Evolutionary conservation across 2,329 filamentous ascomycete genomes (phyloP).

Genomic region (Endothia cerciana): DNA sequence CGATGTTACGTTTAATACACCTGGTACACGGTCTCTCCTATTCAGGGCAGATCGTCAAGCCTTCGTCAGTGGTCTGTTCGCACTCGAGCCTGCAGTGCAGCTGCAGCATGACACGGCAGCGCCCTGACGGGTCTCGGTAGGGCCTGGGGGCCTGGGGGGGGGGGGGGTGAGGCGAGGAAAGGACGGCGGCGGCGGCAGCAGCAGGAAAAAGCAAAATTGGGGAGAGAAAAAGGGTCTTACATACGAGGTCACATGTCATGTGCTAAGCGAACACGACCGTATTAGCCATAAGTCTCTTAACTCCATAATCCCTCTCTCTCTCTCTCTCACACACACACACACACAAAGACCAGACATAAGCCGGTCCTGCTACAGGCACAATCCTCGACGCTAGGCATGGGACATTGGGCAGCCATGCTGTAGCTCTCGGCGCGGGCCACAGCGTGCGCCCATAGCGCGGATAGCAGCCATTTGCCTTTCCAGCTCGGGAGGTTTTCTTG

Average conservation of each 20-base stretch:
- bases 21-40: conserved; percentile 95
- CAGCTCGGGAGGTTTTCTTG: conserved; percentile 31
- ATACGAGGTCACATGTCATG: conserved; percentile 92
- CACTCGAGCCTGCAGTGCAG: conserved; percentile 33
- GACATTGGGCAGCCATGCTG: conserved; percentile 19
- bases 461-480: conserved; percentile 31
- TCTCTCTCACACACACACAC: too few relatives aligned
- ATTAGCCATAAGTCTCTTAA: conserved; percentile 48
- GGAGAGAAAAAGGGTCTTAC: conserved; percentile 46
- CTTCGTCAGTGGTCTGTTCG: conserved; percentile 42
- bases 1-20: conserved; percentile 98
- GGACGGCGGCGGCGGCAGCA: conserved; percentile 28
- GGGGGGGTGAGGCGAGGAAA: conserved; percentile 28
- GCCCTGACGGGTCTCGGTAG: conserved; percentile 34
- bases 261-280: conserved; percentile 61
- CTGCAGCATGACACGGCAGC: conserved; percentile 24
- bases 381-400: not conserved
- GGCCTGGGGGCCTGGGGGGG: conserved; percentile 28
- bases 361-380: conserved; percentile 24
- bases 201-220: conserved; percentile 30
- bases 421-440: conserved; percentile 30
- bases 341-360: conserved; percentile 5
- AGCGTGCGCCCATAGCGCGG: conserved; percentile 28
- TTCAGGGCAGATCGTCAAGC: conserved; percentile 35
- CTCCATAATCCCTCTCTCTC: not conserved